phyloP scores from a whole-genome alignment of 2,329 filamentous ascomycete genomes.

The Myriosclerotinia duriaeana region DNA sequence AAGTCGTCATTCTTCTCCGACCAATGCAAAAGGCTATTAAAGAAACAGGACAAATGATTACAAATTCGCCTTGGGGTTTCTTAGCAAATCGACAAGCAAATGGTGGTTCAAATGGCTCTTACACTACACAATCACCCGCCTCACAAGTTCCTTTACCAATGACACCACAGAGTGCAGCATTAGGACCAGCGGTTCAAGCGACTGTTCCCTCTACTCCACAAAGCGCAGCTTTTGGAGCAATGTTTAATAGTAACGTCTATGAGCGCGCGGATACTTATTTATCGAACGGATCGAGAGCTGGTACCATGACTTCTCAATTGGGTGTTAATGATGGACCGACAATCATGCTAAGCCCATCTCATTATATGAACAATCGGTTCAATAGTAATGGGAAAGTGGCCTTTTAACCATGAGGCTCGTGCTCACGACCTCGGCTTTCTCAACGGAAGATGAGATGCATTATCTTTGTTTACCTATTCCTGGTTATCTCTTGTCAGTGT shows the following conservation, averaged over 20 bases:
- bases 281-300: slow-evolving; percentile 36
- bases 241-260: slow-evolving; percentile 40
- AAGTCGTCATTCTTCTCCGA: slow-evolving; percentile 71
- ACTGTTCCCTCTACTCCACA: slow-evolving; percentile 73
- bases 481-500: background rate
- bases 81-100: slow-evolving; percentile 42
- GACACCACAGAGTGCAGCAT: slow-evolving; percentile 83
- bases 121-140: slow-evolving; percentile 42
- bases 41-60: slow-evolving; percentile 73
- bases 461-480: background rate
- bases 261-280: slow-evolving; percentile 40
- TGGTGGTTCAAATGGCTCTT: slow-evolving; percentile 32
- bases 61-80: slow-evolving; percentile 61
- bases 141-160: slow-evolving; percentile 67
- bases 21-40: slow-evolving; percentile 82
- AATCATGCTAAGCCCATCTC: slow-evolving; percentile 36
- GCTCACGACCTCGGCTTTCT: background rate
- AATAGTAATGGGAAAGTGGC: slow-evolving; percentile 37
- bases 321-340: slow-evolving; percentile 35
- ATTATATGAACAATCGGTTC: slow-evolving; percentile 32
- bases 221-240: slow-evolving; percentile 36
- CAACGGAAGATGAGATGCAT: background rate
- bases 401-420: slow-evolving; percentile 26
- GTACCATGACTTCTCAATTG: slow-evolving; percentile 39
- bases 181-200: slow-evolving; percentile 86